phyloP scores from a whole-genome alignment of 2,329 filamentous ascomycete species.

The Pseudogymnoascus sp. region DNA sequence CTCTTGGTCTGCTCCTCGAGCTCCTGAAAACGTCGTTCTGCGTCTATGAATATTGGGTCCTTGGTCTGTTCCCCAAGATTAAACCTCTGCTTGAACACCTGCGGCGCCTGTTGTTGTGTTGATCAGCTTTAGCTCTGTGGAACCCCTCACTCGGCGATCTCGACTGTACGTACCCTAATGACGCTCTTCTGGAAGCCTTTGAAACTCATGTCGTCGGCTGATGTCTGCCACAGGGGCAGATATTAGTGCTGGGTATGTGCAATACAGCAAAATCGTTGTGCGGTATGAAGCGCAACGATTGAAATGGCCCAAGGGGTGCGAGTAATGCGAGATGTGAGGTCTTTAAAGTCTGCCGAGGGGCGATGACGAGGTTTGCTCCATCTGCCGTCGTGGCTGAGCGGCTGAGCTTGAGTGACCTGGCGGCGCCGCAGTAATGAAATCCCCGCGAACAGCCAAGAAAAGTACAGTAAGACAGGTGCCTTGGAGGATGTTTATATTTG shows the following conservation, averaged over 20 bases:
- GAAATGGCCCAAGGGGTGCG: background rate
- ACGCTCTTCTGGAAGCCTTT: conserved; percentile 91
- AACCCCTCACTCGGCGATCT: background rate
- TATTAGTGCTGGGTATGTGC: background rate
- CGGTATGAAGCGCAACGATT: conserved; percentile 2
- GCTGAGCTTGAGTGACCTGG: conserved; percentile 3
- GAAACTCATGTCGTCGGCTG: conserved; percentile 68
- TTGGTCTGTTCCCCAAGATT: conserved; percentile 95
- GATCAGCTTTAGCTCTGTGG: conserved; percentile 16
- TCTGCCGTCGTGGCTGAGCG: conserved; percentile 15
- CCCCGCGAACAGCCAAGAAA: conserved; percentile 1
- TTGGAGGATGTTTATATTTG: background rate
- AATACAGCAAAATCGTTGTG: background rate
- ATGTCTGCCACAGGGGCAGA: background rate
- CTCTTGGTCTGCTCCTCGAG: conserved; percentile 94
- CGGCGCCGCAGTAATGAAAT: background rate
- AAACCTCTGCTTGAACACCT: conserved; percentile 84
- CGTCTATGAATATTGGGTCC: conserved; percentile 88
- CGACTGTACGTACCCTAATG: conserved; percentile 57
- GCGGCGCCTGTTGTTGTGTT: conserved; percentile 57
- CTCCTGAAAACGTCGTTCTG: conserved; percentile 88
- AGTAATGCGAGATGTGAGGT: background rate
- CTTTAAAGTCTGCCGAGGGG: conserved; percentile 4
- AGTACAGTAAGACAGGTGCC: background rate
- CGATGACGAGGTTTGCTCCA: conserved; percentile 23